Evolutionary conservation across 1,284 basidiomycete genomes (phyloP).

Genomic region (Lentinus polychrous): DNA sequence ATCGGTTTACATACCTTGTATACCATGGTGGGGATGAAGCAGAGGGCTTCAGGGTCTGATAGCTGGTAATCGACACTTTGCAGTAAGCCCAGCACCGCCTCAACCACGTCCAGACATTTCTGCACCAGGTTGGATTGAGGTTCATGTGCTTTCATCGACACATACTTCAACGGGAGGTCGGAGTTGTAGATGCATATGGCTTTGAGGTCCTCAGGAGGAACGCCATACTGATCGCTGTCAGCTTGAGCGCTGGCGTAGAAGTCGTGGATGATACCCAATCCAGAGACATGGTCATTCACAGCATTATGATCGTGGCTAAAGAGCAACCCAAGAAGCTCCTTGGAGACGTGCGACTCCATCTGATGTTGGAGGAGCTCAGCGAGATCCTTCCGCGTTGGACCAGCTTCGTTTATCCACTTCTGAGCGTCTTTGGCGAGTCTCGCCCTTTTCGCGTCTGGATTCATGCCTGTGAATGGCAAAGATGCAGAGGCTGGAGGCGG

Average conservation of each 20-base stretch:
- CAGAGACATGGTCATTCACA: conserved; percentile 87
- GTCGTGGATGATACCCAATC: conserved; percentile 67
- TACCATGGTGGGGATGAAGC: conserved; percentile 87
- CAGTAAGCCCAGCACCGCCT: conserved; percentile 71
- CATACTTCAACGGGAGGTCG: conserved; percentile 92
- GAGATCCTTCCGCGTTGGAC: conserved; percentile 79
- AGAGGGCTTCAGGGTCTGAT: conserved; percentile 81
- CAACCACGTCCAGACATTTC: conserved; percentile 86
- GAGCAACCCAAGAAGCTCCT: conserved; percentile 71
- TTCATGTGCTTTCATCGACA: conserved; percentile 86
- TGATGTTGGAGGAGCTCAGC: conserved; percentile 84
- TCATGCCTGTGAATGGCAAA: conserved; percentile 64
- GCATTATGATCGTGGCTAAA: conserved; percentile 97
- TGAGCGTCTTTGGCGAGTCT: conserved; percentile 77
- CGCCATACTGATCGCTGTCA: conserved; percentile 53
- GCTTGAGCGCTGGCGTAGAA: conserved; percentile 59
- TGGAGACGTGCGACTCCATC: conserved; percentile 82
- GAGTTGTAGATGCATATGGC: conserved; percentile 83
- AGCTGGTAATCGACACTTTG: conserved; percentile 74
- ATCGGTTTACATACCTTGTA: conserved; percentile 63
- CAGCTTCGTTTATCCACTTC: conserved; percentile 80
- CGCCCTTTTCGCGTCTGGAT: conserved; percentile 64
- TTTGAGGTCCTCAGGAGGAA: conserved; percentile 48
- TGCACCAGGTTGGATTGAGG: conserved; percentile 90
- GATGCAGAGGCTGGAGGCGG: conserved; percentile 28